phyloP scores from a whole-genome alignment of 345 rosid species.

The Euphorbia lathyris region DNA sequence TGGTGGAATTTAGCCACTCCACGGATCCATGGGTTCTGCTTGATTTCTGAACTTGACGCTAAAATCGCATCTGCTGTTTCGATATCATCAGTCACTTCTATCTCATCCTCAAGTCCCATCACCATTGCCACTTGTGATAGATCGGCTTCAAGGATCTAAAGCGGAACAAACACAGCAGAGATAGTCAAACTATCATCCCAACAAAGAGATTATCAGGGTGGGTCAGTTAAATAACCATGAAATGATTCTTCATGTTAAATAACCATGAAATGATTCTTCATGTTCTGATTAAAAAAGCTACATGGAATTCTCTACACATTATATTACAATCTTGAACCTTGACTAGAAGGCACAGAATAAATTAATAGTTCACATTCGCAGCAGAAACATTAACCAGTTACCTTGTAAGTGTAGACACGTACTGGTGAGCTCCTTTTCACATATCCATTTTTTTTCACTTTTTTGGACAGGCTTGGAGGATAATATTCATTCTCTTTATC shows the following conservation, averaged over 20 bases:
- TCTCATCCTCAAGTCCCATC: constrained; percentile 77
- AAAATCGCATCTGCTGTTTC: constrained; percentile 82
- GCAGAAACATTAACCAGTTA: constrained; percentile 20
- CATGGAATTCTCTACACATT: not conserved
- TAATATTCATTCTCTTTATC: constrained; percentile 55
- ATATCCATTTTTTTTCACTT: constrained; percentile 30
- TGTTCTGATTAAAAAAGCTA: not conserved
- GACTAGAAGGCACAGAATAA: too few relatives aligned
- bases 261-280: not conserved
- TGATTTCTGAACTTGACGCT: constrained; percentile 69
- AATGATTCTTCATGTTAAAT: not conserved
- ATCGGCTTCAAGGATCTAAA: constrained; percentile 80
- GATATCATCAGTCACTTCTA: constrained; percentile 77
- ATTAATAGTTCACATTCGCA: not conserved
- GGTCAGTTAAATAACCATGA: not conserved
- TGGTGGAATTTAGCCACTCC: constrained; percentile 80
- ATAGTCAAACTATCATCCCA: constrained; percentile 6
- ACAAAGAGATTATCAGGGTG: not conserved
- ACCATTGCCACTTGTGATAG: constrained; percentile 80
- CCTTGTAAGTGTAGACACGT: constrained; percentile 72
- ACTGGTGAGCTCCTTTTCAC: constrained; percentile 45
- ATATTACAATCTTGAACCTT: too few relatives aligned
- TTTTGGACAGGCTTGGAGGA: constrained; percentile 31
- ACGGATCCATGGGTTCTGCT: constrained; percentile 79
- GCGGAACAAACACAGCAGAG: constrained; percentile 19